Evolutionary conservation across 208 protist genomes (phyloP).

Genomic region (Trypanosoma avium): DNA sequence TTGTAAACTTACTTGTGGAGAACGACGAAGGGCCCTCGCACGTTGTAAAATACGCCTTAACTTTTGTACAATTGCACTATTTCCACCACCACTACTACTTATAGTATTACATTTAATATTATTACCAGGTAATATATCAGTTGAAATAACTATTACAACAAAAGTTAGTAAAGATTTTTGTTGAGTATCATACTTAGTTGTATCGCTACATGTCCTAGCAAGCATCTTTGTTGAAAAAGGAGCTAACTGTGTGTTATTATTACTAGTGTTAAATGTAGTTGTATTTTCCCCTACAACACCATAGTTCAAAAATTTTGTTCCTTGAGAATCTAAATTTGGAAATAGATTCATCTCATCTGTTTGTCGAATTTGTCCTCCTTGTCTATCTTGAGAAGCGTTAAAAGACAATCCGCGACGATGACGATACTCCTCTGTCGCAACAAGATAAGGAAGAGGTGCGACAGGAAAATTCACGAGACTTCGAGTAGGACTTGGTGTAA

Average conservation of each 20-base stretch:
- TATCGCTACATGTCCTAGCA: not conserved
- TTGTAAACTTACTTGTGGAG: constrained; percentile 7
- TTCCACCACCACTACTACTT: not conserved
- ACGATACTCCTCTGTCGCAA: not conserved
- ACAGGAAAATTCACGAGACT: not conserved
- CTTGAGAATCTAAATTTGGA: not conserved
- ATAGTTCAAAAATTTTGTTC: not conserved
- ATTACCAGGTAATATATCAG: not conserved
- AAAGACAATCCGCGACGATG: not conserved
- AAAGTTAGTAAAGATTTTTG: constrained; percentile 8
- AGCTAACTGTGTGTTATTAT: not conserved
- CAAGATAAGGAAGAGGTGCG: not conserved
- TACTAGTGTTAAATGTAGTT: not conserved
- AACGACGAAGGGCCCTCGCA: constrained; percentile 13
- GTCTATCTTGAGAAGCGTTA: not conserved
- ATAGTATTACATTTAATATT: not conserved
- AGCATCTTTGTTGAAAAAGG: not conserved
- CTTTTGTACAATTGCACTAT: constrained; percentile 4
- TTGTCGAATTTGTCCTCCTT: not conserved
- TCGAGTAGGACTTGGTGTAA: constrained; percentile 12
- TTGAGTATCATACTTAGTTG: constrained; percentile 10
- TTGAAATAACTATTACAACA: constrained; percentile 20
- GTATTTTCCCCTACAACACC: not conserved
- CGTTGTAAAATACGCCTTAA: constrained; percentile 23
- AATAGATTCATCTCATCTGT: not conserved